Percentiles rank a stretch among this genome's conserved stretches.
These are phyloP conservation scores for Bipolaris cookei DNA, from an alignment of 2,329 filamentous ascomycete species.

Conservation along the genomic window DNA sequence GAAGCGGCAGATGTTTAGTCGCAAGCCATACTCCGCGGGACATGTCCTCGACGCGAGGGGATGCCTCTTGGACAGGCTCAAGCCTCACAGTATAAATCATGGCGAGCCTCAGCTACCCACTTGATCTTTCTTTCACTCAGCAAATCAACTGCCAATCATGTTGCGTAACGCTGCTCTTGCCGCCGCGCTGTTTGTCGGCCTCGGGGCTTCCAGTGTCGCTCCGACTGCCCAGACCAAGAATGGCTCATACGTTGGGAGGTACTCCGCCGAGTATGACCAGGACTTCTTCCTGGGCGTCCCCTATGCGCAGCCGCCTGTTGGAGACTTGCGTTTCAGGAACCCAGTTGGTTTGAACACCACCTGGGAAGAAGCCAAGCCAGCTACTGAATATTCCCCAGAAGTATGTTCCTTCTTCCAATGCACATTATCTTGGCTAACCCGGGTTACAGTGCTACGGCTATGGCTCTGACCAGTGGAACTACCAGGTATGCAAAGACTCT, in stretches of 20 bases:
- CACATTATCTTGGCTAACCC: slow-evolving; percentile 10
- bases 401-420: slow-evolving; percentile 11
- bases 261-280: slow-evolving; percentile 52
- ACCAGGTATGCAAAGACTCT: slow-evolving; percentile 44
- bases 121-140: background rate
- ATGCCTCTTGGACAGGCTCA: background rate
- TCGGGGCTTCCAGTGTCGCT: slow-evolving; percentile 18
- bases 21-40: background rate
- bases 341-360: slow-evolving; percentile 56
- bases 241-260: slow-evolving; percentile 51
- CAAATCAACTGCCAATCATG: slow-evolving; percentile 18
- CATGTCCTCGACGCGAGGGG: background rate
- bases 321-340: slow-evolving; percentile 58
- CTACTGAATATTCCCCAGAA: slow-evolving; percentile 40
- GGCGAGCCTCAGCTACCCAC: slow-evolving; percentile 1
- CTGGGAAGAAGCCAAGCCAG: slow-evolving; percentile 48
- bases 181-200: slow-evolving; percentile 20
- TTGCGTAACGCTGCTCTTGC: slow-evolving; percentile 19
- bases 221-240: slow-evolving; percentile 52
- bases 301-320: slow-evolving; percentile 49
- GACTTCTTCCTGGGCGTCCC: slow-evolving; percentile 59
- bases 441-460: slow-evolving; percentile 46
- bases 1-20: slow-evolving; percentile 12
- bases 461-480: slow-evolving; percentile 46
- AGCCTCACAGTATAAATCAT: slow-evolving; percentile 13